A percentile compares a stretch with the other conserved stretches of the same genome.
These are phyloP conservation scores for Fraxinus cuspidata DNA, from an alignment of 257 asterid genomes.

Conservation along the genomic window DNA sequence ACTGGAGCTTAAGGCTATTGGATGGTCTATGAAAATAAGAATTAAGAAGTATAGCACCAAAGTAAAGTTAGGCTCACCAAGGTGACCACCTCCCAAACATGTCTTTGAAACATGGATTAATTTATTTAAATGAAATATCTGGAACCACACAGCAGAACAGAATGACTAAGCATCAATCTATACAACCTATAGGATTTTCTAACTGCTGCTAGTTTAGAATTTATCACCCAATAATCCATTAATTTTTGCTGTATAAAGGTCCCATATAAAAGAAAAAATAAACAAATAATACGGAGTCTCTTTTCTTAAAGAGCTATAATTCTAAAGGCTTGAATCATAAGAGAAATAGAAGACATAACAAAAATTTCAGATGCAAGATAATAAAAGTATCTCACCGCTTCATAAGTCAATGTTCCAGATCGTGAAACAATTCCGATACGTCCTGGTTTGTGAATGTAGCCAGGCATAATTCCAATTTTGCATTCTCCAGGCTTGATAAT, in stretches of 20 bases:
- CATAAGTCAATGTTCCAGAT: constrained; percentile 87
- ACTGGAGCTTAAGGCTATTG: too few relatives aligned
- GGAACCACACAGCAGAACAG: not conserved
- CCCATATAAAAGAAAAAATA: not conserved
- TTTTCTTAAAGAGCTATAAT: not conserved
- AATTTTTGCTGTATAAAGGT: not conserved
- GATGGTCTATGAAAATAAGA: too few relatives aligned
- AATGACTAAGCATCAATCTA: not conserved
- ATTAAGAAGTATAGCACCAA: too few relatives aligned
- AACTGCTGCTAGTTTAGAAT: not conserved
- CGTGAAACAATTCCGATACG: constrained; percentile 94
- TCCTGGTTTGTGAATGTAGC: constrained; percentile 99
- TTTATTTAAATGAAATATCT: not conserved
- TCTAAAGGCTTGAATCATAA: constrained; percentile 9
- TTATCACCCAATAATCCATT: not conserved
- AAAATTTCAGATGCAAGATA: not conserved
- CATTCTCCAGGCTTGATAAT: constrained; percentile 99
- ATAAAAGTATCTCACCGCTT: constrained; percentile 67
- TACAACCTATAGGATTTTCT: not conserved
- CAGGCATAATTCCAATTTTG: constrained; percentile 98
- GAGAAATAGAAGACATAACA: not conserved
- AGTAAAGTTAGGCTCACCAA: too few relatives aligned
- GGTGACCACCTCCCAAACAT: too few relatives aligned
- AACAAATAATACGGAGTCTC: not conserved
- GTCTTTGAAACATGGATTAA: too few relatives aligned